These are phyloP conservation scores for Cymbopogon flexuosus DNA, from an alignment of 202 grass and related monocot genomes.

Conservation along the genomic window DNA sequence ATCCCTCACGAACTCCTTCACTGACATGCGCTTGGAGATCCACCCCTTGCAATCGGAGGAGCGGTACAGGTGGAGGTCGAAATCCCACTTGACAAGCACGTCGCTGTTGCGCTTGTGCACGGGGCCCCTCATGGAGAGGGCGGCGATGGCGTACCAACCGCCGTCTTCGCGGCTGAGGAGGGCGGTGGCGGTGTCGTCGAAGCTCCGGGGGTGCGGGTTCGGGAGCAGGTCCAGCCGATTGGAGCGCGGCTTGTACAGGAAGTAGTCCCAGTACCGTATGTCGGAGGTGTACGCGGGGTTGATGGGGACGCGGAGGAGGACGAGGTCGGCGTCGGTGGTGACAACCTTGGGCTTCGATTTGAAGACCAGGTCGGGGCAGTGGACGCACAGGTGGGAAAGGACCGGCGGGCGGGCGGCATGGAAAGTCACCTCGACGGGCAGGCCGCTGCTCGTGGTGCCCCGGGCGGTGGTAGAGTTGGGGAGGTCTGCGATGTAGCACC, in stretches of 20 bases:
- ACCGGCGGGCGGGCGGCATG: conserved; percentile 15
- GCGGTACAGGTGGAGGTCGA: conserved; percentile 20
- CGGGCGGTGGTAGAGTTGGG: not conserved
- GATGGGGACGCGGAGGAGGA: conserved; percentile 17
- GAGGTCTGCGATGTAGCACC: not conserved
- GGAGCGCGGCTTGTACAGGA: conserved; percentile 1
- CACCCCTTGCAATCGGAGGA: not conserved
- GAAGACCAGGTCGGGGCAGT: conserved; percentile 29
- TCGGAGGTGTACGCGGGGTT: not conserved
- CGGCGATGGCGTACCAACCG: not conserved
- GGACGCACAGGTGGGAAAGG: conserved; percentile 19
- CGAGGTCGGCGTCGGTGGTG: conserved; percentile 25
- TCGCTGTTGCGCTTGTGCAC: not conserved
- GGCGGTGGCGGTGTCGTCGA: not conserved
- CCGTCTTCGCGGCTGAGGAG: conserved; percentile 5
- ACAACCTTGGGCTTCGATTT: not conserved
- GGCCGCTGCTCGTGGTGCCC: not conserved
- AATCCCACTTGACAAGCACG: not conserved
- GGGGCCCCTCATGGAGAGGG: not conserved
- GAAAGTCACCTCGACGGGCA: not conserved
- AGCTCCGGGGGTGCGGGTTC: not conserved
- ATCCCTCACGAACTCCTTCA: not conserved
- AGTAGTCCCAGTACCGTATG: not conserved
- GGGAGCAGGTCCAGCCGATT: conserved; percentile 7
- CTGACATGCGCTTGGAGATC: conserved; percentile 18